Evolutionary conservation across 108 stramenopile species (phyloP), one percentile per base, ranked within the genome.

Genomic region (Poteriospumella lacustris): DNA sequence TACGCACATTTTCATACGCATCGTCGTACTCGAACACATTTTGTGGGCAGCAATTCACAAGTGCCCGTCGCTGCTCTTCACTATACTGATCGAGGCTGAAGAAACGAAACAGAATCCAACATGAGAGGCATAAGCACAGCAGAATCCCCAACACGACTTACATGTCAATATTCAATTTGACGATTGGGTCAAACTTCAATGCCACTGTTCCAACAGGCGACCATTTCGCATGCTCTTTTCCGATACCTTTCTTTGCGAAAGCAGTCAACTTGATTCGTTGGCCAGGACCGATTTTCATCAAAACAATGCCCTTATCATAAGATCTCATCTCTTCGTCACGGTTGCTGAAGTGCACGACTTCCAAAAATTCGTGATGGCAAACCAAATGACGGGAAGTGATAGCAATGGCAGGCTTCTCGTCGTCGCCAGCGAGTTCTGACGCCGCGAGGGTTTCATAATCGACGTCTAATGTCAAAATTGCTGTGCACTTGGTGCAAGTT

Each of bases 141-240:
- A 67, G 15, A 67, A 15, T 15, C 36, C 64, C 39, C 64, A 98
- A 82, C 80, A 87, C 90, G 58, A 89, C 87, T 58, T 88, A 81
- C 68, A 89, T 88, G 68, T 94, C 95, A 44, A 94, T 85, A 75
- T 95, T 94, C 77, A 97, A 87, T 28, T 85, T 86, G 52, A 97
- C 91, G 60, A 90, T 85, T 34, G 96, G 96, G 86, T 92, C 93
- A 76, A 93, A 94, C 38, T 93, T 88, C 70, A 93, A 95, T 2
- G 95, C 94, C 1, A 94, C 95, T 28, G 94, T 92, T 0, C 91
- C 92, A 15, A 97, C 96, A 1, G 97, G 95, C 59, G 88, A 91
- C 96, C 96, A 99, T 85, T 99, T 99, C 72, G 96, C 93, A 78
- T 99, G 97, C 85, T 97, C 96, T 80, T 96, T 97, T 68, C 85